phyloP scores from a whole-genome alignment of 2,329 filamentous ascomycete species.

The Lasiodiplodia citricola region DNA sequence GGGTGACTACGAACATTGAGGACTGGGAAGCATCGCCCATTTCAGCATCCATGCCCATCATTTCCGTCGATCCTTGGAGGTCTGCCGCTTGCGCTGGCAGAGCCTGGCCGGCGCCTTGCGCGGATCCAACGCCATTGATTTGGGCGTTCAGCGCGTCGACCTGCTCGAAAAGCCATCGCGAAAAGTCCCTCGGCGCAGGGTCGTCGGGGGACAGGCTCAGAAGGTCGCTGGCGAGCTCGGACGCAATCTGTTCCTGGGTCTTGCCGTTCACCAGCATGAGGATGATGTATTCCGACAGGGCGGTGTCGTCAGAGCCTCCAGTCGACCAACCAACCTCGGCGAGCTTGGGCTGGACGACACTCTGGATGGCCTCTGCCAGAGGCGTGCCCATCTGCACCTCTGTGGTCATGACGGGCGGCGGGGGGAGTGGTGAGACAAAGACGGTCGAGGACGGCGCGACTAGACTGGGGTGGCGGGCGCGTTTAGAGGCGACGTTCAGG shows the following conservation, averaged over 20 bases:
- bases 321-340: constrained; percentile 92
- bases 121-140: constrained; percentile 57
- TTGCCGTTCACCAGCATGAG: constrained; percentile 97
- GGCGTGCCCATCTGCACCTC: constrained; percentile 79
- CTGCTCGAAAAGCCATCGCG: constrained; percentile 91
- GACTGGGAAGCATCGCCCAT: constrained; percentile 66
- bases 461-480: constrained; percentile 16
- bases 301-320: constrained; percentile 77
- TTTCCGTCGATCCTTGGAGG: constrained; percentile 1
- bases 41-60: constrained; percentile 62
- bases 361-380: constrained; percentile 81
- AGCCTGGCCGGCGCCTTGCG: constrained; percentile 34
- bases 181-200: constrained; percentile 79
- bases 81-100: constrained; percentile 19
- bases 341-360: constrained; percentile 86
- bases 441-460: constrained; percentile 17
- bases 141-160: constrained; percentile 71
- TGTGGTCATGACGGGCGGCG: constrained; percentile 68
- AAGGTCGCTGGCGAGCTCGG: constrained; percentile 86
- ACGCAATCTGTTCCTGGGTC: constrained; percentile 84
- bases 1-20: constrained; percentile 46
- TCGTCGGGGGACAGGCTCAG: constrained; percentile 83
- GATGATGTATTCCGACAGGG: constrained; percentile 93
- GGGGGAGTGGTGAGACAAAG: constrained; percentile 21
- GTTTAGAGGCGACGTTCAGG: constrained; percentile 7